These are phyloP conservation scores for Microthlaspi erraticum DNA, from an alignment of 345 rosid genomes.

Conservation along the genomic window DNA sequence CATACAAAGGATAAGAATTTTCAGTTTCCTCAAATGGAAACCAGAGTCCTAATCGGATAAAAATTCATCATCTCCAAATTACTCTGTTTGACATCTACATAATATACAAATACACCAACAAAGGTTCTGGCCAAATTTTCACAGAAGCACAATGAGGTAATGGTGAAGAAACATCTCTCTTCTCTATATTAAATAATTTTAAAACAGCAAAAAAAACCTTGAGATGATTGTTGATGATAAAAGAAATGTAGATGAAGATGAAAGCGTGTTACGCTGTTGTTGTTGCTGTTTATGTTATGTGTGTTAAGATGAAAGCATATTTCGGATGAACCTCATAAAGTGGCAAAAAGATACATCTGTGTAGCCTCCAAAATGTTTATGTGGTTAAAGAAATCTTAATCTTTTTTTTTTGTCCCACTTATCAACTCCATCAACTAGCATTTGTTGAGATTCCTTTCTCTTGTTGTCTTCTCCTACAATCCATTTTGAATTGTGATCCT, in stretches of 20 bases:
- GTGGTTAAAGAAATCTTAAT: too few species aligned
- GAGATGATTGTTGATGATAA: slow-evolving; percentile 18
- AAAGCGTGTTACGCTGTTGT: slow-evolving; percentile 49
- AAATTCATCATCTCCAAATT: slow-evolving; percentile 8
- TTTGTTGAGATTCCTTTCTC: too few species aligned
- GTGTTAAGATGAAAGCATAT: too few species aligned
- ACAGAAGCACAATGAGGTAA: slow-evolving; percentile 43
- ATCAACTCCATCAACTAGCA: too few species aligned
- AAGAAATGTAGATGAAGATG: slow-evolving; percentile 37
- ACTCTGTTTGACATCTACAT: slow-evolving; percentile 30
- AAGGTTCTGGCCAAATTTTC: slow-evolving; percentile 43
- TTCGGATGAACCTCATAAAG: too few species aligned
- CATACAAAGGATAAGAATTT: too few species aligned
- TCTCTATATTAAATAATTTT: slow-evolving; percentile 17
- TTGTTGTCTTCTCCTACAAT: too few species aligned
- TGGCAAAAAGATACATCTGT: too few species aligned
- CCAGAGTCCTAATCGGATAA: not conserved
- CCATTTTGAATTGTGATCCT: too few species aligned
- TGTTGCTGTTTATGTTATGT: slow-evolving; percentile 34
- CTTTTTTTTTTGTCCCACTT: too few species aligned
- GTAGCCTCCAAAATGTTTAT: too few species aligned
- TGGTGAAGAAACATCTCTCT: slow-evolving; percentile 38
- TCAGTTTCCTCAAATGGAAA: not conserved
- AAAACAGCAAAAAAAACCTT: not conserved
- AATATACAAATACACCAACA: slow-evolving; percentile 26